Conservation (phyloP, 176 grass and related monocot genomes). For the Ampelocalamus luodianensis region DNA sequence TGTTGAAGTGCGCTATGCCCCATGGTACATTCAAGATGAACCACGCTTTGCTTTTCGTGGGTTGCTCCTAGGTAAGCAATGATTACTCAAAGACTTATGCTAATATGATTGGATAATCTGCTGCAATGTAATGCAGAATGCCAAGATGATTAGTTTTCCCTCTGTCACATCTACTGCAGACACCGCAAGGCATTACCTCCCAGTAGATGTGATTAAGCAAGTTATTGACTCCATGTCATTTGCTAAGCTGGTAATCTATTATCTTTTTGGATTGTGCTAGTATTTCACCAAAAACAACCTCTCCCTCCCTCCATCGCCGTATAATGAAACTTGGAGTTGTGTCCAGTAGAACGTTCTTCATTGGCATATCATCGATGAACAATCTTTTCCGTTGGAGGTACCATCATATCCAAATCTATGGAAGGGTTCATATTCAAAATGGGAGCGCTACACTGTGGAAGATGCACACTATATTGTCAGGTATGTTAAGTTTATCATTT, state of each 20-base stretch:
- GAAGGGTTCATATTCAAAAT: slow-evolving; percentile 86
- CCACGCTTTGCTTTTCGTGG: slow-evolving; percentile 84
- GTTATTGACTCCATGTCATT: slow-evolving; percentile 95
- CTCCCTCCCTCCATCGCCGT: slow-evolving; percentile 19
- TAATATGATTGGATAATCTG: neutral
- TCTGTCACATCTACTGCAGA: slow-evolving; percentile 56
- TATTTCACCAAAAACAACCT: slow-evolving; percentile 27
- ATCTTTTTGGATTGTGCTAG: neutral
- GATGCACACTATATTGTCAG: slow-evolving; percentile 87
- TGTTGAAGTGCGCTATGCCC: slow-evolving; percentile 76
- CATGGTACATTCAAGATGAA: slow-evolving; percentile 96
- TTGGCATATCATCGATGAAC: slow-evolving; percentile 96
- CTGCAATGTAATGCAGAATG: neutral
- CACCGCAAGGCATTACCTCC: slow-evolving; percentile 88
- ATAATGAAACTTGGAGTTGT: slow-evolving; percentile 58
- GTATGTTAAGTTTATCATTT: slow-evolving; percentile 52
- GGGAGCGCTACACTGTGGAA: slow-evolving; percentile 82
- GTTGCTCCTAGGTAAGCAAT: slow-evolving; percentile 71
- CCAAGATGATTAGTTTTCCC: slow-evolving; percentile 27
- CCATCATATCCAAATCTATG: slow-evolving; percentile 89
- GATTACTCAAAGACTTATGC: neutral
- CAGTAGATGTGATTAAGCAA: slow-evolving; percentile 85
- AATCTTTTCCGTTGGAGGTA: slow-evolving; percentile 95
- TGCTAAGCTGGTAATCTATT: slow-evolving; percentile 86
- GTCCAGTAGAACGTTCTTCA: slow-evolving; percentile 99